Evolutionary conservation across 1,284 basidiomycete genomes (phyloP).

Genomic region (Agaricales sp.): DNA sequence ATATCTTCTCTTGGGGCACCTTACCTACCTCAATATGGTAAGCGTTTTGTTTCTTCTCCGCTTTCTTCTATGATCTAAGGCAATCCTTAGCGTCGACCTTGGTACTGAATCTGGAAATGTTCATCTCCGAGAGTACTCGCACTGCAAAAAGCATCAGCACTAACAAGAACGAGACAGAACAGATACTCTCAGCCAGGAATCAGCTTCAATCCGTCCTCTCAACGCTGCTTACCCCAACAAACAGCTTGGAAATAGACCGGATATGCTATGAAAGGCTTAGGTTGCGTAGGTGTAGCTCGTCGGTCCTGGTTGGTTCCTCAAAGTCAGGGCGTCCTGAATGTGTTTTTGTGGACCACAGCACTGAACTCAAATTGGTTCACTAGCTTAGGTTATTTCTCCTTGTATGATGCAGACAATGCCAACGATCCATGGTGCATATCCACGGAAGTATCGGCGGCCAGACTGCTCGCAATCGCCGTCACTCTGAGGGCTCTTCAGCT

Average conservation of each 20-base stretch:
- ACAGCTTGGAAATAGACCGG: slow-evolving; percentile 51
- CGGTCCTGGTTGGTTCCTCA: slow-evolving; percentile 30
- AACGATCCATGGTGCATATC: slow-evolving; percentile 63
- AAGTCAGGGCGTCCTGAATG: slow-evolving; percentile 31
- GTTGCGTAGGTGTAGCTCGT: slow-evolving; percentile 22
- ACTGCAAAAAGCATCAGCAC: slow-evolving; percentile 38
- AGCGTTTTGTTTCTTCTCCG: neutral
- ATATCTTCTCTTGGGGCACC: neutral
- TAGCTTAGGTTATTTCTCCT: slow-evolving; percentile 28
- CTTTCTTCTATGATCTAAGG: neutral
- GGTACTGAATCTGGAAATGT: slow-evolving; percentile 33
- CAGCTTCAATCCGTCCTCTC: slow-evolving; percentile 37
- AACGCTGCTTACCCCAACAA: slow-evolving; percentile 36
- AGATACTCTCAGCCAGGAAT: slow-evolving; percentile 29
- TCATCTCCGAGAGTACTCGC: slow-evolving; percentile 34
- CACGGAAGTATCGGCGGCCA: slow-evolving; percentile 51
- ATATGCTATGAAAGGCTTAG: slow-evolving; percentile 46
- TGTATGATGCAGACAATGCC: slow-evolving; percentile 30
- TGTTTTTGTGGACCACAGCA: neutral
- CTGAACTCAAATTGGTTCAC: no score
- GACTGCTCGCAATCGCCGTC: slow-evolving; percentile 57
- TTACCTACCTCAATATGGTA: neutral
- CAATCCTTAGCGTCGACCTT: slow-evolving; percentile 30
- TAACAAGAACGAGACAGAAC: slow-evolving; percentile 26
- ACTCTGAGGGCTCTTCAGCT: slow-evolving; percentile 62